Evolutionary conservation across 2,329 filamentous ascomycete species (phyloP).

Genomic region (Beauveria caledonica): DNA sequence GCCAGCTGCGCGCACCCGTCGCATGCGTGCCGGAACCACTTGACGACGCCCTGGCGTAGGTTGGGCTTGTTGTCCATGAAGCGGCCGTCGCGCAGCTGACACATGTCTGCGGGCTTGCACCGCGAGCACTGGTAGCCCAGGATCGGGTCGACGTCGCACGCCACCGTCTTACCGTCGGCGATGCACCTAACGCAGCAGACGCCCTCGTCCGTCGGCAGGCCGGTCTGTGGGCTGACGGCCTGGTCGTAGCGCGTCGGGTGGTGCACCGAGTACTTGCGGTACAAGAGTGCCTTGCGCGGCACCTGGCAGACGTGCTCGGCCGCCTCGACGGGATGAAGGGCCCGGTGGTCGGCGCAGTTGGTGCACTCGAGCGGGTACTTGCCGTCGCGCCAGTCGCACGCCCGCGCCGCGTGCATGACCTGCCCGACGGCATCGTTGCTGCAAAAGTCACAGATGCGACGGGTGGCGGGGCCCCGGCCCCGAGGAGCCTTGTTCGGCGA

Average conservation of each 20-base stretch:
- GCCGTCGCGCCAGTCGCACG: slow-evolving; percentile 14
- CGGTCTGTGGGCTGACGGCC: background rate
- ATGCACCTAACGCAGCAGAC: slow-evolving; percentile 13
- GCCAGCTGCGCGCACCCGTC: slow-evolving; percentile 16
- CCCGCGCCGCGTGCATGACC: background rate
- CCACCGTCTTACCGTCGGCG: slow-evolving; percentile 12
- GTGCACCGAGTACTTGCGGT: slow-evolving; percentile 13
- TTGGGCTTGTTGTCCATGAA: slow-evolving; percentile 13
- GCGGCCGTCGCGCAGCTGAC: slow-evolving; percentile 7
- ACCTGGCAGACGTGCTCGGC: slow-evolving; percentile 14
- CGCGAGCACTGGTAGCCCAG: slow-evolving; percentile 15
- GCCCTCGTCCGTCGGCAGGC: slow-evolving; percentile 8
- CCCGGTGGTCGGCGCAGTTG: slow-evolving; percentile 20
- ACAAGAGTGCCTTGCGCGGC: background rate
- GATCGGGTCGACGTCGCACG: slow-evolving; percentile 19
- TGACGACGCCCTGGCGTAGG: slow-evolving; percentile 11
- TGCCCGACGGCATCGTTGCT: background rate
- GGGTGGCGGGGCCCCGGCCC: background rate
- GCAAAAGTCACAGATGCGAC: slow-evolving; percentile 15
- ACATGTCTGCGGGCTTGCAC: slow-evolving; percentile 10
- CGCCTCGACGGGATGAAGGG: background rate
- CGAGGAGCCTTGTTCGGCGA: background rate
- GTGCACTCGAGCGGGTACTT: slow-evolving; percentile 17
- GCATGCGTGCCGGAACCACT: slow-evolving; percentile 20
- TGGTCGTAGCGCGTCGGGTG: slow-evolving; percentile 12